Evolutionary conservation across 768 basidiomycete species (phyloP), one percentile per base, ranked within the genome.

Genomic region (Termitomyces bulborhizus): DNA sequence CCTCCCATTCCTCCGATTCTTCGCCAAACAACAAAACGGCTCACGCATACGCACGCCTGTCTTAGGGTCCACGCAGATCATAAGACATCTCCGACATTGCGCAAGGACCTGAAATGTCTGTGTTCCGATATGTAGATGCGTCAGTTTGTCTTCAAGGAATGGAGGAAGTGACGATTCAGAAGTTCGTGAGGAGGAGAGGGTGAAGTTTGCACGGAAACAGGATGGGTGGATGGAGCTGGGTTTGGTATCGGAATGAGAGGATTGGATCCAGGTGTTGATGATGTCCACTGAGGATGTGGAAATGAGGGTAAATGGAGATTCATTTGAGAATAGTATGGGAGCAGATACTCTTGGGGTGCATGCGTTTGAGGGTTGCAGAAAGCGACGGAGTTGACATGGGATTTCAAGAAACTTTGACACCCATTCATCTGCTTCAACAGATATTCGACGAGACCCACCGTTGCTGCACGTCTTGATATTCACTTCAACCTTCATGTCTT

Each of bases 281-380:
- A 41, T 11, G 24, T 54, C 46, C n/a, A 57, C 50, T 39, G 59
- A 60, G 16, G 53, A 47, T 1, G 53, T 47, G 11, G 59, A 57
- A 26, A 60, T 60, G 43, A 60, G 59, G 6, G 59, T 60, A 32
- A 60, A 60, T 9, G 59, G 56, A 3, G 56, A 57, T 32, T 60
- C 59, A n/a, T 60, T 60, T 3, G 59, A 60, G 27, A 60, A 60
- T 26, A 60, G 31, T 11, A 60, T 60, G 7, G 58, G 52, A 16
- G 26, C 50, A 2, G 55, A 32, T 6, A 36, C 21, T 26, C 45
- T 34, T 27, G 41, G 11, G 6, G 40, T 13, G 34, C 34, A 34
- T 34, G 34, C 18, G 11, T 37, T 1, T 42, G 40, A 32, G 21
- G 21, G 39, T 36, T 13, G n/a, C 6, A 11, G 54, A 29, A 57